Conservation (phyloP, 2,329 filamentous ascomycete species). For the Fusarium sublunatum region DNA sequence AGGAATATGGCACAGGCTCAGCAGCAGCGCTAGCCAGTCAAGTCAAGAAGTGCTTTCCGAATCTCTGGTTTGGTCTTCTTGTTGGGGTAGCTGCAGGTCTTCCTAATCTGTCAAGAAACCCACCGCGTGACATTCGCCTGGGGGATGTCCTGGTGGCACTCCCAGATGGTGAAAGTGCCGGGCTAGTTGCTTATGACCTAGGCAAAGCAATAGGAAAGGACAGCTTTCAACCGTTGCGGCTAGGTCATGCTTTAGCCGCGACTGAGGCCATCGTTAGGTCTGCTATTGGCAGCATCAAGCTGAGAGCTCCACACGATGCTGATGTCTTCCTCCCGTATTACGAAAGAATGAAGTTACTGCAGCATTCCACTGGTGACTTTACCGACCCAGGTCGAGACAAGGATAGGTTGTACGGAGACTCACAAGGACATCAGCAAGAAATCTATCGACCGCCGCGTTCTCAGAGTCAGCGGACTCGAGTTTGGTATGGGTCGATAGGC, state of each 20-base stretch:
- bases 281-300: conserved; percentile 50
- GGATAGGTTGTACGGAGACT: conserved; percentile 40
- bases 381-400: conserved; percentile 48
- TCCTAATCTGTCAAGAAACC: conserved; percentile 42
- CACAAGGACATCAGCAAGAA: too few species aligned
- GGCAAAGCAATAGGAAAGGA: conserved; percentile 48
- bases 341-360: conserved; percentile 30
- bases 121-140: conserved; percentile 51
- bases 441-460: too few species aligned
- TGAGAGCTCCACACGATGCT: conserved; percentile 40
- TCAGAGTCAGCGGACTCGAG: background rate
- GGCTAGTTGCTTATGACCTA: conserved; percentile 49
- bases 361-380: conserved; percentile 44
- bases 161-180: conserved; percentile 39
- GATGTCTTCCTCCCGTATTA: conserved; percentile 41
- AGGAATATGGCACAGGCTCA: conserved; percentile 51
- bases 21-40: conserved; percentile 51
- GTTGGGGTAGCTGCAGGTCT: conserved; percentile 54
- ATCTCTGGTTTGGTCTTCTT: conserved; percentile 53
- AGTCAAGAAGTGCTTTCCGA: conserved; percentile 50
- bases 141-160: conserved; percentile 53
- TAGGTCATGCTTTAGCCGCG: conserved; percentile 41
- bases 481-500: conserved; percentile 40
- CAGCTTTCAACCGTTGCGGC: conserved; percentile 44
- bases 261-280: conserved; percentile 50